These are phyloP conservation scores for Cladophialophora bantiana DNA, from an alignment of 2,329 filamentous ascomycete genomes.

Conservation along the genomic window DNA sequence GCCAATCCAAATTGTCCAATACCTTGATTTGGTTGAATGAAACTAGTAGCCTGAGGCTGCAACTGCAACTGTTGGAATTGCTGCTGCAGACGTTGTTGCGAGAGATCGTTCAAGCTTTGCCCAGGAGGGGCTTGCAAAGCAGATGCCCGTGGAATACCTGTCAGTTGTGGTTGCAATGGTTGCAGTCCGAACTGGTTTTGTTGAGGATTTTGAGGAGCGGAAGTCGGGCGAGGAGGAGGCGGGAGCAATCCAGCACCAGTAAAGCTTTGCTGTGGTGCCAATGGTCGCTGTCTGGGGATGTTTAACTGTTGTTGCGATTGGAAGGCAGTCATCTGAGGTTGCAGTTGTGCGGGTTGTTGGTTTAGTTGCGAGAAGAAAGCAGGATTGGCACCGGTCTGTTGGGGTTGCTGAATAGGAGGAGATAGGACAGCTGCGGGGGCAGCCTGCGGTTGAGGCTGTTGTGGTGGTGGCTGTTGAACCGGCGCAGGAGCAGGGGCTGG, in stretches of 20 bases:
- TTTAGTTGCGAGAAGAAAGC: conserved; percentile 60
- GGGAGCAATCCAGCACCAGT: conserved; percentile 71
- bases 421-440: conserved; percentile 34
- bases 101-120: conserved; percentile 77
- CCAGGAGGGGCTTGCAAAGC: conserved; percentile 72
- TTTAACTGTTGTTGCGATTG: conserved; percentile 42
- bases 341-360: conserved; percentile 45
- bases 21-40: conserved; percentile 48
- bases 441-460: conserved; percentile 45
- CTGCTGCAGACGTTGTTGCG: conserved; percentile 70
- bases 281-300: conserved; percentile 69
- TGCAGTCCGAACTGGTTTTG: conserved; percentile 75
- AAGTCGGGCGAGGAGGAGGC: conserved; percentile 83
- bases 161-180: conserved; percentile 83
- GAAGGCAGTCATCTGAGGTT: conserved; percentile 40
- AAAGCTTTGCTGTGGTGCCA: conserved; percentile 65
- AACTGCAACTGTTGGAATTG: conserved; percentile 56
- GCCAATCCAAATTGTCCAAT: conserved; percentile 50
- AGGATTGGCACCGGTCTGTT: conserved; percentile 53
- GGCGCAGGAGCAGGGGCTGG: conserved; percentile 52
- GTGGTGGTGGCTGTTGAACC: conserved; percentile 41
- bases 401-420: conserved; percentile 48
- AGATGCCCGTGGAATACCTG: conserved; percentile 67
- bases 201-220: conserved; percentile 79
- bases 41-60: conserved; percentile 71